phyloP scores from a whole-genome alignment of 225 moss, liverwort and hornwort genomes.

The Polytrichum formosum region DNA sequence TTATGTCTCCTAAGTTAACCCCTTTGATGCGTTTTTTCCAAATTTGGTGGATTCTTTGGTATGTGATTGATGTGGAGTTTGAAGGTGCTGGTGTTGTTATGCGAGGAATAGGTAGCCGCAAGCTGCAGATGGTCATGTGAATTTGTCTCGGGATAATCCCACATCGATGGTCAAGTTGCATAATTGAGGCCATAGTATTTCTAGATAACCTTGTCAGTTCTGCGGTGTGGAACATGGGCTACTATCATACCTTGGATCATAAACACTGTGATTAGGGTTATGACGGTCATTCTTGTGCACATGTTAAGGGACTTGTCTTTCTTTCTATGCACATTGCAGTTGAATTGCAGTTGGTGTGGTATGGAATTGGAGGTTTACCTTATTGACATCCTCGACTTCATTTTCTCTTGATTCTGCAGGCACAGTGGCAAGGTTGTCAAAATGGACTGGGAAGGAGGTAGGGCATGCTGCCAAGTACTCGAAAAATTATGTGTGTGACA shows the following conservation, averaged over 20 bases:
- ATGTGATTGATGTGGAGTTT: background rate
- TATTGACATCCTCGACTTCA: background rate
- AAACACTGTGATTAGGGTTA: background rate
- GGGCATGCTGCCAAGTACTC: conserved; percentile 13
- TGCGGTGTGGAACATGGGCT: background rate
- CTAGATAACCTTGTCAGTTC: too few species aligned
- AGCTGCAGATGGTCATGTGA: background rate
- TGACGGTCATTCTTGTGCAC: background rate
- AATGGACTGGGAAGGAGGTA: conserved; percentile 25
- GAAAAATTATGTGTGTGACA: conserved; percentile 45
- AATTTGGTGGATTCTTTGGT: background rate
- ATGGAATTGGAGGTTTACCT: background rate
- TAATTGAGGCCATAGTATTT: too few species aligned
- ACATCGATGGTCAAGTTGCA: background rate
- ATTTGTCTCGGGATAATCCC: conserved; percentile 12
- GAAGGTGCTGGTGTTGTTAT: background rate
- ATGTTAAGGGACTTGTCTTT: background rate
- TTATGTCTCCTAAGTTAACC: background rate
- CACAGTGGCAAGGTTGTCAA: conserved; percentile 37
- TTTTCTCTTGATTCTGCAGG: conserved; percentile 18
- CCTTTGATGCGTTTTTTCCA: background rate
- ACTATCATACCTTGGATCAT: background rate
- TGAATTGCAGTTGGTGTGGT: background rate
- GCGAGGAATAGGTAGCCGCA: background rate
- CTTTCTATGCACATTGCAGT: background rate